Base-by-base conservation (phyloP, 805 yeast species). In the Kuraishia ogatae region DNA sequence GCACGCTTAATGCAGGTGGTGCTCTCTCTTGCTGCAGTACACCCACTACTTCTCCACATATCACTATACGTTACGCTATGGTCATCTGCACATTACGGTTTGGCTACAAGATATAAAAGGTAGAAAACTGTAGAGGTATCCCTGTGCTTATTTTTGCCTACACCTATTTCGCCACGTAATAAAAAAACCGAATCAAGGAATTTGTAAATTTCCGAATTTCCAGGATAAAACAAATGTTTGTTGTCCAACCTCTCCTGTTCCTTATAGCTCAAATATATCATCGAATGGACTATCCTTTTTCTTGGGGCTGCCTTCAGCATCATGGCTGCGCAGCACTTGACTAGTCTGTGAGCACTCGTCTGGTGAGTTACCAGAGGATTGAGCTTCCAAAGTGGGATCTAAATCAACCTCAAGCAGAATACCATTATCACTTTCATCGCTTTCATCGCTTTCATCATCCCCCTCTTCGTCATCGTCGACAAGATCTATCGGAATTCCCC, bases 271-370 rank as follows among this genome's bases (percentile, higher is more conserved):
- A n/a, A 50, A 50, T 17, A 17, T 35, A 23, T 50, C 53, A 23
- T 50, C 53, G 23, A 50, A 50, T 7, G 53, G 53, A 39, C 53
- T 50, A 11, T 28, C 29, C 43, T 35, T 35, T 35, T 8, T 17
- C 7, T 35, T 35, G 43, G n/a, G 4, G 13, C n/a, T 11, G 19
- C 15, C 21, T 13, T 47, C 49, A n/a, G 24, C n/a, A n/a, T n/a
- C n/a, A n/a, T 22, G 49, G 49, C 49, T 47, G 24, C 49, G 5
- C 13, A 13, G 49, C 21, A 19, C 24, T 4, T 22, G 43, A 15
- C 17, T 35, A 11, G 6, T 35, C n/a, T 8, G n/a, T 10, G 43
- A 11, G 6, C 4, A 17, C n/a, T 11, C 43, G 10, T 17, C 29
- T 48, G 20, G 15, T 23, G 50, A 20, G 50, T 15, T 22, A 13